Percentiles rank a stretch among this genome's conserved stretches.
These are phyloP conservation scores for Sanghuangporus weigelae DNA, from an alignment of 1,284 basidiomycete genomes.

Conservation along the genomic window DNA sequence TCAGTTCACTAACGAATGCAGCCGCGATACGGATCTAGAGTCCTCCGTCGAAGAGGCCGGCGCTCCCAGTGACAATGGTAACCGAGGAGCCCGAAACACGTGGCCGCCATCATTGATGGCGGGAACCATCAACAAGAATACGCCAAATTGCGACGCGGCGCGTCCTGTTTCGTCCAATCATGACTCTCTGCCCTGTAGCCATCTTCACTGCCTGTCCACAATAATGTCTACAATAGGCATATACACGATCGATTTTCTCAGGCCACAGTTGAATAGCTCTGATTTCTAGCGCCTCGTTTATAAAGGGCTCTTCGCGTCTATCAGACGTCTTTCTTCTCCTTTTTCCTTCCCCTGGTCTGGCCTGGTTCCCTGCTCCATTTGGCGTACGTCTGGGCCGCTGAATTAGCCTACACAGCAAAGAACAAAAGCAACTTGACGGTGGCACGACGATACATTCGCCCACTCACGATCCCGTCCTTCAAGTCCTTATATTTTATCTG, in stretches of 20 bases:
- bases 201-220: not conserved
- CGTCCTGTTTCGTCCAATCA: not conserved
- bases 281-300: not conserved
- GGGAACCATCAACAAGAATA: not conserved
- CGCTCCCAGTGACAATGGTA: not conserved
- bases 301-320: not conserved
- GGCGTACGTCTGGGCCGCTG: not conserved
- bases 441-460: not conserved
- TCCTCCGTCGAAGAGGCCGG: not conserved
- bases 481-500: not conserved
- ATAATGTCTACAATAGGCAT: not conserved
- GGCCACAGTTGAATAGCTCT: too few relatives aligned
- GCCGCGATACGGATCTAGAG: not conserved
- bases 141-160: not conserved
- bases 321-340: not conserved
- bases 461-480: not conserved
- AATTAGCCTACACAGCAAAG: not conserved
- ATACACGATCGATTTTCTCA: not conserved
- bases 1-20: too few relatives aligned
- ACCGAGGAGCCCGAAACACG: slow-evolving; percentile 1
- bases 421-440: not conserved
- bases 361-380: not conserved
- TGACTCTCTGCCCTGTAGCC: not conserved
- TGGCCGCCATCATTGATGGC: not conserved
- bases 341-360: not conserved